Conservation (phyloP, 2,329 filamentous ascomycete genomes). For the Cladosporium cucumerinum region DNA sequence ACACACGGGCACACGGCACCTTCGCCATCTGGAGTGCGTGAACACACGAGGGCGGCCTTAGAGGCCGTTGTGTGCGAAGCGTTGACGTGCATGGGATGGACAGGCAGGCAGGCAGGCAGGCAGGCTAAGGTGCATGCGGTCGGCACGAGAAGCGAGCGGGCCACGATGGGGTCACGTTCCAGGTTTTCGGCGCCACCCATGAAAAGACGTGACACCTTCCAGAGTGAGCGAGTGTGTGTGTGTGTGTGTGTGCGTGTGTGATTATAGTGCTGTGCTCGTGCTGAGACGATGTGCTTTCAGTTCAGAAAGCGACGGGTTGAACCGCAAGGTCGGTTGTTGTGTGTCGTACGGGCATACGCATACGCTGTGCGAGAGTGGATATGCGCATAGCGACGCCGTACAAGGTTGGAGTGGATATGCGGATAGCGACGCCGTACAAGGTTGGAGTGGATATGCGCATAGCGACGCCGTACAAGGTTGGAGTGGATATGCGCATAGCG, state of each 20-base stretch:
- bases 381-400: too few species aligned
- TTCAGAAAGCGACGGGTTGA: background rate
- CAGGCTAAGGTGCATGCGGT: background rate
- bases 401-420: too few species aligned
- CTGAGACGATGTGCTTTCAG: background rate
- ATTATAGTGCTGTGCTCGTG: background rate
- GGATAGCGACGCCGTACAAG: too few species aligned
- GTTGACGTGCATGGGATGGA: slow-evolving; percentile 14
- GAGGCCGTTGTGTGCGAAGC: slow-evolving; percentile 10
- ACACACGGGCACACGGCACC: slow-evolving; percentile 10
- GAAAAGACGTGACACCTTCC: slow-evolving; percentile 11
- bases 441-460: too few species aligned
- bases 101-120: background rate
- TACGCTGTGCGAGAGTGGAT: background rate
- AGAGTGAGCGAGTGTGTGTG: background rate
- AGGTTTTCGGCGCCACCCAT: slow-evolving; percentile 4
- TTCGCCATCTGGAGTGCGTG: background rate
- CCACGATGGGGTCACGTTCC: slow-evolving; percentile 4
- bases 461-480: background rate
- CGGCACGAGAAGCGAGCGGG: slow-evolving; percentile 6
- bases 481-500: background rate
- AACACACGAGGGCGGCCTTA: slow-evolving; percentile 7
- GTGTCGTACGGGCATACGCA: background rate
- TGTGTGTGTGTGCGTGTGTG: too few species aligned
- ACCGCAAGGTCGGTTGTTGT: background rate